Evolutionary conservation across 495 filamentous ascomycete species (phyloP).

Genomic region (Xylaria flabelliformis): DNA sequence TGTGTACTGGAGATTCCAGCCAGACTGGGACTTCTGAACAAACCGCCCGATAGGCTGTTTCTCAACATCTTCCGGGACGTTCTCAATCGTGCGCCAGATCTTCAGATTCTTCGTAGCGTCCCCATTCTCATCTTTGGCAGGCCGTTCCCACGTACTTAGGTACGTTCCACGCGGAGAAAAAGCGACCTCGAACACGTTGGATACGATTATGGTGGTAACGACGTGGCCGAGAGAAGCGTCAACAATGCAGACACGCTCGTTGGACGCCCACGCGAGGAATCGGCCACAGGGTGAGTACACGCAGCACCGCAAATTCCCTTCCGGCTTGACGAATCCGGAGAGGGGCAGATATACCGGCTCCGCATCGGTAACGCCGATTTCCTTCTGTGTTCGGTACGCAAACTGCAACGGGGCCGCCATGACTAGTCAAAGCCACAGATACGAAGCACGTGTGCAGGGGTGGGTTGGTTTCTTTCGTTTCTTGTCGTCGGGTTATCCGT

Average conservation of each 20-base stretch:
- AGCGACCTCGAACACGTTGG: constrained; percentile 89
- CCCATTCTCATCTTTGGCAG: constrained; percentile 88
- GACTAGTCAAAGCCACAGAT: constrained; percentile 81
- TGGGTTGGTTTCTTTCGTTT: constrained; percentile 37
- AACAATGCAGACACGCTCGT: constrained; percentile 82
- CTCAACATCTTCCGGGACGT: constrained; percentile 59
- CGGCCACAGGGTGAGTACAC: constrained; percentile 92
- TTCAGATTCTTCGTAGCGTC: constrained; percentile 95
- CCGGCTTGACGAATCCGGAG: constrained; percentile 84
- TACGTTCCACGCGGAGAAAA: constrained; percentile 93
- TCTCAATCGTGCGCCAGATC: constrained; percentile 83
- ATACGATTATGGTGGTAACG: constrained; percentile 72
- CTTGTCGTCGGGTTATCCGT: constrained; percentile 29
- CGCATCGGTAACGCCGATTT: constrained; percentile 90
- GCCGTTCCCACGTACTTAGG: constrained; percentile 95
- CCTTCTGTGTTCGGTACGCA: constrained; percentile 95
- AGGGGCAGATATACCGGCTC: constrained; percentile 85
- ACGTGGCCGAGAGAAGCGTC: constrained; percentile 82
- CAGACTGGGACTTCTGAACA: constrained; percentile 92
- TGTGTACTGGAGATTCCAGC: constrained; percentile 98
- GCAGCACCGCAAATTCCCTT: constrained; percentile 93
- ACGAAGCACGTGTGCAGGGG: constrained; percentile 34
- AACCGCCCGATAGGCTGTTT: constrained; percentile 81
- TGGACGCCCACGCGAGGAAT: constrained; percentile 94
- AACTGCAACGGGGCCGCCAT: constrained; percentile 92